These are phyloP conservation scores for Sambucus nigra DNA, from an alignment of 129 eudicot species.

Conservation along the genomic window DNA sequence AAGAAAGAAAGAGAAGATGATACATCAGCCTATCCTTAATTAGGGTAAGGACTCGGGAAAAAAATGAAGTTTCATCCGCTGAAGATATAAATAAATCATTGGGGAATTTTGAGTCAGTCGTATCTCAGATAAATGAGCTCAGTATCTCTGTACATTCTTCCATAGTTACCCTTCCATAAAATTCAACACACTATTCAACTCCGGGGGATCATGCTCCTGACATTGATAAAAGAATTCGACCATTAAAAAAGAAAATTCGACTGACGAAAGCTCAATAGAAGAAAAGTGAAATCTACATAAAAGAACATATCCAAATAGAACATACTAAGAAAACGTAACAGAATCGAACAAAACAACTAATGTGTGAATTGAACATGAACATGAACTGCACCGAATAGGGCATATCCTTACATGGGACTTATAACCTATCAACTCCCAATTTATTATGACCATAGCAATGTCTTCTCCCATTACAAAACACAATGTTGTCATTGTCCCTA, in stretches of 20 bases:
- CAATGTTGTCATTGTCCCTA: too few relatives aligned
- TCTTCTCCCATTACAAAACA: too few relatives aligned
- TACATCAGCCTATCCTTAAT: conserved; percentile 72
- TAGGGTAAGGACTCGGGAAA: conserved; percentile 28
- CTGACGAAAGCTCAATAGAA: conserved; percentile 83
- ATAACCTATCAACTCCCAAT: too few relatives aligned
- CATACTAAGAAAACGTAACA: too few relatives aligned
- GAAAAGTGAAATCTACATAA: conserved; percentile 53
- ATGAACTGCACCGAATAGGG: too few relatives aligned
- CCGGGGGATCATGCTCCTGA: conserved; percentile 48
- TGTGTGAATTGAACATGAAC: too few relatives aligned
- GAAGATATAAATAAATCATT: conserved; percentile 32
- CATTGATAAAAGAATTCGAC: conserved; percentile 75
- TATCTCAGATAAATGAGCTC: conserved; percentile 48
- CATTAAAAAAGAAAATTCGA: conserved; percentile 91
- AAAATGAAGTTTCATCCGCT: conserved; percentile 34
- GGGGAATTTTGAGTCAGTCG: conserved; percentile 34
- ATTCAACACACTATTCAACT: conserved; percentile 25
- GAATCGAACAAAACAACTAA: too few relatives aligned
- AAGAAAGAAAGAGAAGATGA: too few relatives aligned
- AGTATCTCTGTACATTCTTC: conserved; percentile 43
- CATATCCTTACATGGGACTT: too few relatives aligned
- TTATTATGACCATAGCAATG: too few relatives aligned
- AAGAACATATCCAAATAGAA: too few relatives aligned
- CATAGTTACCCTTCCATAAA: conserved; percentile 25